Evolutionary conservation across 306 rosid genomes (phyloP), one percentile per base, ranked within the genome.

Genomic region (Trifolium dubium): DNA sequence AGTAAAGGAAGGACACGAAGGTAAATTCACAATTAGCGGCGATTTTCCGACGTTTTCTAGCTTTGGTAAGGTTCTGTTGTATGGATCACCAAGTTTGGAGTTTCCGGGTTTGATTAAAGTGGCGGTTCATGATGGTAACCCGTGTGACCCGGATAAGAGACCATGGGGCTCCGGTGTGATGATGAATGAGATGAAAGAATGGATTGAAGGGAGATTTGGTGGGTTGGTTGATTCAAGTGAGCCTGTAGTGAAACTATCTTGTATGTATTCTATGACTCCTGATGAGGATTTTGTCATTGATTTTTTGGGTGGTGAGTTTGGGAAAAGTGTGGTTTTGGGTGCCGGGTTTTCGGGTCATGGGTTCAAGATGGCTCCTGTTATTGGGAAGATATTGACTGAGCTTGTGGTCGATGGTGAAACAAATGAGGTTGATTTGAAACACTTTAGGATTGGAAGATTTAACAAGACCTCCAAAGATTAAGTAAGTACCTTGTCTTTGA

Each of bases 261-360:
- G 99, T 68, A 88, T 94, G 96, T 94, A 94, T 31, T 86, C 99
- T 0, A 79, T 87, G 97, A 94, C 95, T 0, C 95, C 97, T 0
- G 96, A 89, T 15, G 93, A 87, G 79, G 96, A 95, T 70, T 95
- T 83, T 40, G 86, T 95, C 56, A 83, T 95, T 19, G 99, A 92
- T 77, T 95, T 87, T 47, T 58, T 95, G 86, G 98, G 97, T 3
- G 90, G 96, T 12, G 87, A 82, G 78, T 88, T 91, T 6, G 89
- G 72, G 59, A 84, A 85, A 54, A 90, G 88, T 60, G 90, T 94
- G 56, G 90, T 92, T 58, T 13, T 92, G 1, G 99, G 99, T 5
- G 95, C 85, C 0, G 99, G 99, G 61, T 94, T 94, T 78, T 94
- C 97, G 0, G 99, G 99, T 59, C 97, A 94, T 10, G 99, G 99